These are phyloP conservation scores for Tolypocladium album DNA, from an alignment of 2,329 filamentous ascomycete genomes.

Conservation along the genomic window DNA sequence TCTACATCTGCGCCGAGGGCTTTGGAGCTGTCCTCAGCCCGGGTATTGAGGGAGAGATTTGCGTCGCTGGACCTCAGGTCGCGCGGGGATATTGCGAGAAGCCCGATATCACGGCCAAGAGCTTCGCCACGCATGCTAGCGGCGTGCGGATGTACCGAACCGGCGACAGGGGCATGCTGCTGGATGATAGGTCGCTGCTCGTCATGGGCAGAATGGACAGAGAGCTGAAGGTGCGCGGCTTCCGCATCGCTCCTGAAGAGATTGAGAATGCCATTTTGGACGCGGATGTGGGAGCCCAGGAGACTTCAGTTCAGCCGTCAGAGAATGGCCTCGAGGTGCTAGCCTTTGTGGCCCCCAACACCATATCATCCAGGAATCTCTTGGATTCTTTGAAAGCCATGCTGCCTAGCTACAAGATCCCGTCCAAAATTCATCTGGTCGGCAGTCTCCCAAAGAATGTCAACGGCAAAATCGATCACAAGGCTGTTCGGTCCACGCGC, in stretches of 20 bases:
- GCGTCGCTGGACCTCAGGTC: slow-evolving; percentile 3
- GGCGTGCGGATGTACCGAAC: slow-evolving; percentile 6
- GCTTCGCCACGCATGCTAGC: slow-evolving; percentile 1
- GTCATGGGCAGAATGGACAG: slow-evolving; percentile 7
- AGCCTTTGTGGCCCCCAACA: slow-evolving; percentile 2
- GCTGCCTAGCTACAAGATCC: slow-evolving; percentile 5
- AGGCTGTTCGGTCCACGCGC: neutral
- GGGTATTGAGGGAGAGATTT: slow-evolving; percentile 3
- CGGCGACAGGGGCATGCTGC: slow-evolving; percentile 4
- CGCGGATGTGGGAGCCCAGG: neutral
- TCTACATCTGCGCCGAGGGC: slow-evolving; percentile 1
- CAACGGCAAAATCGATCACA: slow-evolving; percentile 7
- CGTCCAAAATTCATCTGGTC: neutral
- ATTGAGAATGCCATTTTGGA: slow-evolving; percentile 5
- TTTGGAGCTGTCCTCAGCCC: neutral
- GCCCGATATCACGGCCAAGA: slow-evolving; percentile 1
- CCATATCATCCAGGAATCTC: neutral
- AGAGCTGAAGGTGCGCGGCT: slow-evolving; percentile 8
- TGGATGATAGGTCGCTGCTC: slow-evolving; percentile 2
- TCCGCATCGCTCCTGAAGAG: slow-evolving; percentile 7
- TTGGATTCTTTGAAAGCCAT: slow-evolving; percentile 1
- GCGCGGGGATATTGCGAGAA: slow-evolving; percentile 4
- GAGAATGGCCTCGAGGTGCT: slow-evolving; percentile 3
- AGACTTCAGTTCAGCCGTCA: slow-evolving; percentile 4
- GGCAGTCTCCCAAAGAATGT: slow-evolving; percentile 3